These are phyloP conservation scores for Goffeauzyma gilvescens DNA, from an alignment of 768 basidiomycete genomes.

Conservation along the genomic window DNA sequence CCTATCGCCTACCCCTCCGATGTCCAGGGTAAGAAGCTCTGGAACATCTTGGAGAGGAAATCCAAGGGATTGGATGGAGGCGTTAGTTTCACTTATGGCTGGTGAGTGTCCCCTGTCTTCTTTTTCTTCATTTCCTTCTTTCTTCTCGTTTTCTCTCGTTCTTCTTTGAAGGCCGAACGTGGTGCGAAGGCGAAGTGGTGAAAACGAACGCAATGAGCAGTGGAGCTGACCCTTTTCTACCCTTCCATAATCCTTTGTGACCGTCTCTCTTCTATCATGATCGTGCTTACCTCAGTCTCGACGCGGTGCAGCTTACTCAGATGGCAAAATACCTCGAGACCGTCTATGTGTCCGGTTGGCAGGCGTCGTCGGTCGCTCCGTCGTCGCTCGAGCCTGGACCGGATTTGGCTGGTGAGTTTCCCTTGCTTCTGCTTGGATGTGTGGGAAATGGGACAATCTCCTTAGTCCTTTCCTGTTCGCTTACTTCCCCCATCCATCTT, in stretches of 20 bases:
- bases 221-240: not conserved
- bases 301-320: constrained; percentile 93
- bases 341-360: constrained; percentile 83
- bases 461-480: not conserved
- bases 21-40: constrained; percentile 70
- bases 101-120: too few relatives aligned
- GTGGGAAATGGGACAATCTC: not conserved
- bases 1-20: constrained; percentile 71
- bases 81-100: constrained; percentile 82
- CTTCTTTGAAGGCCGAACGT: not conserved
- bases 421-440: not conserved
- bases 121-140: too few relatives aligned
- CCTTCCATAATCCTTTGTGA: constrained; percentile 1
- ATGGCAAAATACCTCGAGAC: constrained; percentile 97
- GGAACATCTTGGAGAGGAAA: constrained; percentile 52
- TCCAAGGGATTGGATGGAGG: constrained; percentile 35
- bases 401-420: constrained; percentile 67
- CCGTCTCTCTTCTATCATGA: not conserved
- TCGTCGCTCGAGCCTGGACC: constrained; percentile 92
- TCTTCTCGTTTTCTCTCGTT: not conserved
- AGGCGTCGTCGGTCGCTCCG: constrained; percentile 76
- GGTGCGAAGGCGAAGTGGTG: not conserved
- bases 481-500: constrained; percentile 12
- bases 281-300: constrained; percentile 40
- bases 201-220: not conserved